Conservation (phyloP, 805 yeast species). For the Kazachstania kunashirensis region DNA sequence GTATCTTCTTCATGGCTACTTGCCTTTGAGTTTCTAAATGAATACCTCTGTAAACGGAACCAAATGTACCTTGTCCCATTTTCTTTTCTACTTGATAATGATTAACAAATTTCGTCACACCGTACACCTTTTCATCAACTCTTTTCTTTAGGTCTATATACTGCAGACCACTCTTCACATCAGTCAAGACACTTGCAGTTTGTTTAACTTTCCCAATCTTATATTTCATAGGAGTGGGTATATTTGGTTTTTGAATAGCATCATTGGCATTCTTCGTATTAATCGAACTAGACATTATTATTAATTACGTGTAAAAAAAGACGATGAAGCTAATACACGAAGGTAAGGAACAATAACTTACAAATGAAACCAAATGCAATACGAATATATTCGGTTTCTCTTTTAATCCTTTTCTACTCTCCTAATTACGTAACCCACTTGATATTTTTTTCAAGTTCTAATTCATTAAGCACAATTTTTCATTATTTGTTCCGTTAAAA, state of each 20-base stretch:
- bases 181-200: slow-evolving; percentile 24
- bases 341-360: too few relatives aligned
- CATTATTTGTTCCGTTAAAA: too few relatives aligned
- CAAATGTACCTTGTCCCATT: slow-evolving; percentile 81
- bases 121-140: slow-evolving; percentile 23
- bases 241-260: background rate
- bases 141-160: slow-evolving; percentile 22
- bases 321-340: too few relatives aligned
- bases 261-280: background rate
- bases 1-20: slow-evolving; percentile 82
- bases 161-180: slow-evolving; percentile 19
- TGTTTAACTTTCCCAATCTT: slow-evolving; percentile 30
- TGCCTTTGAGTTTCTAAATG: slow-evolving; percentile 38
- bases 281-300: background rate
- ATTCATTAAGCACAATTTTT: too few relatives aligned
- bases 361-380: too few relatives aligned
- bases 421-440: too few relatives aligned
- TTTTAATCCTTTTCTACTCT: too few relatives aligned
- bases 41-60: slow-evolving; percentile 75
- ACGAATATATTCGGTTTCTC: too few relatives aligned
- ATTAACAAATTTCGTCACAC: slow-evolving; percentile 24
- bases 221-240: slow-evolving; percentile 13
- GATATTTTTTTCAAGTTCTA: too few relatives aligned
- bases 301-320: too few relatives aligned
- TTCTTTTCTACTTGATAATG: slow-evolving; percentile 33